Evolutionary conservation across 768 basidiomycete species (phyloP), one percentile per base, ranked within the genome.

Genomic region (Rhodosporidiobolus odoratus): DNA sequence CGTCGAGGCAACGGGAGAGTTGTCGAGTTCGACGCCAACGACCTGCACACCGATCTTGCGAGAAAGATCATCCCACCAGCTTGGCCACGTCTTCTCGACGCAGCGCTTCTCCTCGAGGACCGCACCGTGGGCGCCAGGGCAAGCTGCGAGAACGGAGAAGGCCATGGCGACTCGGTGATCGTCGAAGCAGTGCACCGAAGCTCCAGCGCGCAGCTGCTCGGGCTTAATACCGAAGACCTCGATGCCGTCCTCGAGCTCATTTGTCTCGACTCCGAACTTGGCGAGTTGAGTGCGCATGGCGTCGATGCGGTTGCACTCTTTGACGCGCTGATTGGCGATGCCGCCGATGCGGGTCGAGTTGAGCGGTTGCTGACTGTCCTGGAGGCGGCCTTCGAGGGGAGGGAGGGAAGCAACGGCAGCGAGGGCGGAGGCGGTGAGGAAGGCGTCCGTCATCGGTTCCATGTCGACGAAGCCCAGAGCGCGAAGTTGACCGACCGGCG

Each of bases 371-470:
- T 62, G 8, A 3, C 47, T 50, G 34, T 71, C 57, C 52, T 75
- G 53, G 7, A 47, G 25, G 17, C 74, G 68, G 23, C 79, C 60
- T 1, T 78, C 66, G 0, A 86, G 82, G 0, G 83, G 80, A 15
- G 82, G 78, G 3, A 70, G 66, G 19, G 79, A 80, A 2, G 88
- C 87, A 30, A 96, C 90, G 65, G 96, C 95, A 62, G 92, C 94
- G 27, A 99, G 82, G 13, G 89, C 93, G 17, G 87, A 89, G 15
- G 96, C 95, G 4, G 94, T 97, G 81, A 98, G 84, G 83, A 99
- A 99, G 30, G 95, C 96, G 79, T 99, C 96, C 12, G 96, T 99
- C 96, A 99, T 98, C n/a, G 89, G 88, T 80, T 96, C 92, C 96
- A 98, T 98, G 78, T 98, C 92, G 30, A 97, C 86, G 75, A 88